These are phyloP conservation scores for Leucocoprinus birnbaumii DNA, from an alignment of 768 basidiomycete genomes.

Conservation along the genomic window DNA sequence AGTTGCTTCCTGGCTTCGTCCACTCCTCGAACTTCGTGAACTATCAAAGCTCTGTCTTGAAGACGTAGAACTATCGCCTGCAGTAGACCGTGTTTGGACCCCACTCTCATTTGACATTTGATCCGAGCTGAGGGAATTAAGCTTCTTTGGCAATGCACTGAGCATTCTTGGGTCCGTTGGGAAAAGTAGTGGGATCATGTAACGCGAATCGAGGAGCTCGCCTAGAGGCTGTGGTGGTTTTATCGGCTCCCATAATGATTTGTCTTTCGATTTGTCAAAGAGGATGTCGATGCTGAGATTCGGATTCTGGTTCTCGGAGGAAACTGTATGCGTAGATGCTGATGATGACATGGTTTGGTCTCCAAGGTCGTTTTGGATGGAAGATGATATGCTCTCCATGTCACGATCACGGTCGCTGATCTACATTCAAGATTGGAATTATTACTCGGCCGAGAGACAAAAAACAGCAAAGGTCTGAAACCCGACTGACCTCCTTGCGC, in stretches of 20 bases:
- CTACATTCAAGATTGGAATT: slow-evolving; percentile 29
- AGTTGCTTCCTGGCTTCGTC: slow-evolving; percentile 25
- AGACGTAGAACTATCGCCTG: slow-evolving; percentile 4
- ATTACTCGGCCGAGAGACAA: not conserved
- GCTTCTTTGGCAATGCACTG: slow-evolving; percentile 60
- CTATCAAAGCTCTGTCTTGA: slow-evolving; percentile 7
- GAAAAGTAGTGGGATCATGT: slow-evolving; percentile 87
- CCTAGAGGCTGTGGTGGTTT: slow-evolving; percentile 80
- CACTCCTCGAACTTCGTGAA: slow-evolving; percentile 26
- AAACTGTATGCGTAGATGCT: slow-evolving; percentile 17
- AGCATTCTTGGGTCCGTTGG: slow-evolving; percentile 80
- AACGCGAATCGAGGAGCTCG: slow-evolving; percentile 87
- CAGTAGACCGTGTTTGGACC: not conserved
- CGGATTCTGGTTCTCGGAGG: slow-evolving; percentile 30
- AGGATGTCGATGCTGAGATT: slow-evolving; percentile 73
- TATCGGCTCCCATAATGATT: slow-evolving; percentile 74
- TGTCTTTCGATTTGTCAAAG: slow-evolving; percentile 67
- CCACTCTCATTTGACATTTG: slow-evolving; percentile 9
- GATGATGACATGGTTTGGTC: slow-evolving; percentile 28
- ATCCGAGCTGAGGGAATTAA: slow-evolving; percentile 26
- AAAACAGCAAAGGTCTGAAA: not conserved
- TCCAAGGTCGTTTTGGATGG: slow-evolving; percentile 33
- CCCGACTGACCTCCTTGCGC: slow-evolving; percentile 65
- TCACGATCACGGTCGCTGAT: slow-evolving; percentile 69
- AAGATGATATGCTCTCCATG: slow-evolving; percentile 54